A percentile compares a stretch with the other conserved stretches of the same genome.
These are phyloP conservation scores for Phaeoacremonium minimum DNA, from an alignment of 2,329 filamentous ascomycete genomes.

Conservation along the genomic window DNA sequence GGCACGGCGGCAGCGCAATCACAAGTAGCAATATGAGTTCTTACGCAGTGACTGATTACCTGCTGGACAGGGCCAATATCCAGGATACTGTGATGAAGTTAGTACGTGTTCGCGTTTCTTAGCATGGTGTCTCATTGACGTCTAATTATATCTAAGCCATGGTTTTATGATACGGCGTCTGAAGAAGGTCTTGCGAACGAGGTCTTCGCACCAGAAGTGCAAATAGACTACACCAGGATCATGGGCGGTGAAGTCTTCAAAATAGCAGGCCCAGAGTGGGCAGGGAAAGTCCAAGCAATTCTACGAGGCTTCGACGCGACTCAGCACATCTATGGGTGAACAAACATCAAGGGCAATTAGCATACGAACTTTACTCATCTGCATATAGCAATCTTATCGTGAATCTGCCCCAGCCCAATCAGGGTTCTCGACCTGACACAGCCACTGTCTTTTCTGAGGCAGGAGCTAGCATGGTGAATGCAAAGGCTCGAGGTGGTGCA, in stretches of 20 bases:
- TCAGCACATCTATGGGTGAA: constrained; percentile 19
- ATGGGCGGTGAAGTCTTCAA: constrained; percentile 17
- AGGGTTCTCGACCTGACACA: constrained; percentile 12
- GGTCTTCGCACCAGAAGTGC: constrained; percentile 18
- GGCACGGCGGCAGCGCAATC: too few relatives aligned
- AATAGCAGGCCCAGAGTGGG: constrained; percentile 15
- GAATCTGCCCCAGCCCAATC: constrained; percentile 16
- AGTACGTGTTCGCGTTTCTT: constrained; percentile 13
- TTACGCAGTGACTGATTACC: constrained; percentile 14
- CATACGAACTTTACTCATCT: not conserved
- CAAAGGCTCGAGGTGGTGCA: constrained; percentile 12
- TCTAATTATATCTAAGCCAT: constrained; percentile 10
- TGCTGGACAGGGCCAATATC: constrained; percentile 26
- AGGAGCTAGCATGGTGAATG: constrained; percentile 15
- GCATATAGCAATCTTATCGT: constrained; percentile 13
- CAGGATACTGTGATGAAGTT: constrained; percentile 20
- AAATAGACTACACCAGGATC: constrained; percentile 23
- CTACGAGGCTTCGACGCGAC: constrained; percentile 13
- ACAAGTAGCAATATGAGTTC: too few relatives aligned
- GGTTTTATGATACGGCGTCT: constrained; percentile 18
- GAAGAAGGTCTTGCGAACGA: constrained; percentile 15
- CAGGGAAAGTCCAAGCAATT: constrained; percentile 9
- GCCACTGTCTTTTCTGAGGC: constrained; percentile 15
- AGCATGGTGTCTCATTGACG: too few relatives aligned
- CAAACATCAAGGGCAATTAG: not conserved